Evolutionary conservation across 768 basidiomycete species (phyloP).

Genomic region (Pulveroboletus ravenelii): DNA sequence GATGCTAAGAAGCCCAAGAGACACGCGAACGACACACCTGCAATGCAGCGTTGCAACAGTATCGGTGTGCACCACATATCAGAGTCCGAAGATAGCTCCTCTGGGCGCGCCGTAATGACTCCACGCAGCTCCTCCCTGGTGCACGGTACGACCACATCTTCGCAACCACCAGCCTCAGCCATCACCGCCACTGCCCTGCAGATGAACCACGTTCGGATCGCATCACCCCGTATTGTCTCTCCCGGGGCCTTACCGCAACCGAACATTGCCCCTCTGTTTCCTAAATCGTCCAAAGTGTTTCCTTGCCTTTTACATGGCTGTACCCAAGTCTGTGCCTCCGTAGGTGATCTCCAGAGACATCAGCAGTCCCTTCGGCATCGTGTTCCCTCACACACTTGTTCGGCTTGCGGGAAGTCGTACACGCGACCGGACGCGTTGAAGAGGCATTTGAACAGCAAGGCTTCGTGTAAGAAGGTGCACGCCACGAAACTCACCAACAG

Average conservation of each 20-base stretch:
- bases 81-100: background rate
- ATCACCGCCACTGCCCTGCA: constrained; percentile 6
- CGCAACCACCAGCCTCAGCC: constrained; percentile 1
- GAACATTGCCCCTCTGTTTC: background rate
- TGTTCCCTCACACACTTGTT: constrained; percentile 19
- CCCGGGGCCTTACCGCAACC: constrained; percentile 1
- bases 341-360: constrained; percentile 27
- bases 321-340: constrained; percentile 25
- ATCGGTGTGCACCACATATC: background rate
- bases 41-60: constrained; percentile 1
- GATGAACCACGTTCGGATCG: constrained; percentile 12
- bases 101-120: background rate
- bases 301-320: constrained; percentile 24
- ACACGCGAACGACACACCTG: constrained; percentile 8
- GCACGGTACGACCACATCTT: background rate
- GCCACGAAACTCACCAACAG: constrained; percentile 7
- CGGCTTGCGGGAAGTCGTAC: constrained; percentile 25
- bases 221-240: constrained; percentile 11
- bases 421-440: constrained; percentile 31
- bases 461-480: constrained; percentile 24
- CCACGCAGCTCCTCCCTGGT: constrained; percentile 1
- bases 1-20: constrained; percentile 13
- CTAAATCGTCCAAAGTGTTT: constrained; percentile 16
- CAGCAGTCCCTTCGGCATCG: constrained; percentile 28
- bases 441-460: constrained; percentile 30